Percentiles rank a stretch among this genome's conserved stretches.
These are phyloP conservation scores for Thelonectria olida DNA, from an alignment of 2,329 filamentous ascomycete genomes.

Conservation along the genomic window DNA sequence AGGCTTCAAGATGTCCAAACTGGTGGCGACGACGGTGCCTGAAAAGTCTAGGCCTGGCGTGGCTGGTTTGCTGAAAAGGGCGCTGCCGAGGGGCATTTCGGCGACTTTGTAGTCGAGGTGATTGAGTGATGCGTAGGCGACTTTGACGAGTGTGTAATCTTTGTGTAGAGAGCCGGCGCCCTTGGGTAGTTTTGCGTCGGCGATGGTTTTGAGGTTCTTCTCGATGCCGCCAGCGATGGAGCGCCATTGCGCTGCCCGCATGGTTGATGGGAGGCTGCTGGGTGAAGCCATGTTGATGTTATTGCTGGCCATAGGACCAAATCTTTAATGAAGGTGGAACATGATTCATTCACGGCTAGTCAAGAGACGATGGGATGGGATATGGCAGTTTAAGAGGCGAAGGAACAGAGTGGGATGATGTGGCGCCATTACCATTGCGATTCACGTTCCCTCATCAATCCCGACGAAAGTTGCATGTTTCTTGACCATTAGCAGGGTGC, in stretches of 20 bases:
- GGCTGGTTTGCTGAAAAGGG: slow-evolving; percentile 18
- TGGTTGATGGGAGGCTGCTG: slow-evolving; percentile 16
- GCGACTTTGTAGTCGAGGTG: slow-evolving; percentile 33
- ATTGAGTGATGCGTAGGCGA: slow-evolving; percentile 32
- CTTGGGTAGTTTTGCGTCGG: slow-evolving; percentile 19
- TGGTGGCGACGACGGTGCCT: slow-evolving; percentile 20
- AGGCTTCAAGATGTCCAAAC: not conserved
- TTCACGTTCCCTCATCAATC: not conserved
- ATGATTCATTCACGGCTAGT: not conserved
- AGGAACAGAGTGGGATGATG: not conserved
- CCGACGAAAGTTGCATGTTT: not conserved
- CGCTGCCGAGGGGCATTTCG: slow-evolving; percentile 25
- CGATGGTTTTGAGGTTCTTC: slow-evolving; percentile 15
- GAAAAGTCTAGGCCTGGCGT: slow-evolving; percentile 33
- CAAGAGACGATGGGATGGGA: not conserved
- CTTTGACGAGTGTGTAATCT: slow-evolving; percentile 23
- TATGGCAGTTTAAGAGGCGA: not conserved
- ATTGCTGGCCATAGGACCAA: not conserved
- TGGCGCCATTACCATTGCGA: not conserved
- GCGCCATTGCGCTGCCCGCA: slow-evolving; percentile 31
- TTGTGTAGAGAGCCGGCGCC: not conserved
- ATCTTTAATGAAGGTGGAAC: not conserved
- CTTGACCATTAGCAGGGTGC: not conserved
- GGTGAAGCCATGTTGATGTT: slow-evolving; percentile 20
- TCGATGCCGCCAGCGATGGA: slow-evolving; percentile 29